phyloP scores from a whole-genome alignment of 371 early-diverging fungal species.

The Syncephalis plumigaleata region DNA sequence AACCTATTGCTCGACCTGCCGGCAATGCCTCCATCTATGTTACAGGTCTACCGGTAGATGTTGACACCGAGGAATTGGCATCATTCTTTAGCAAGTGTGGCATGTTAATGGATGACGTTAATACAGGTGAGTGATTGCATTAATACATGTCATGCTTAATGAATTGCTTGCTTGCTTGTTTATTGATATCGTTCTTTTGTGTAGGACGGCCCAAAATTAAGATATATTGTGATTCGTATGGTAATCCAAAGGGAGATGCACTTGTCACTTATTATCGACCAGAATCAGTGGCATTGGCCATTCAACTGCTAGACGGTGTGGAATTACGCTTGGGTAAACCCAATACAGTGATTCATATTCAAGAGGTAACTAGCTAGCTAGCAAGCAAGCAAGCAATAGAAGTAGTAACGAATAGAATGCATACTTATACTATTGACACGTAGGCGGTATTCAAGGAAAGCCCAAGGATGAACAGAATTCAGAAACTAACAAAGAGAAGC shows the following conservation, averaged over 20 bases:
- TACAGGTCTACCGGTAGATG: constrained; percentile 68
- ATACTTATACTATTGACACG: background rate
- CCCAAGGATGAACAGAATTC: constrained; percentile 12
- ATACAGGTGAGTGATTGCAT: constrained; percentile 19
- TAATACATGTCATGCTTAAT: background rate
- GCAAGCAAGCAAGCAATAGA: too few species aligned
- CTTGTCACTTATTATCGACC: constrained; percentile 76
- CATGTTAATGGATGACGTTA: constrained; percentile 70
- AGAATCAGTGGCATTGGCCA: constrained; percentile 73
- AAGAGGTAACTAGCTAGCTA: too few species aligned
- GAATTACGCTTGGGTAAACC: constrained; percentile 42
- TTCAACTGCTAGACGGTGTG: constrained; percentile 70
- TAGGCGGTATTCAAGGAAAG: constrained; percentile 49
- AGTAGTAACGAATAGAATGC: too few species aligned
- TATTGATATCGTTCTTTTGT: background rate
- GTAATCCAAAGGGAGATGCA: constrained; percentile 72
- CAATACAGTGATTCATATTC: constrained; percentile 42
- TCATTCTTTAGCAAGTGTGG: constrained; percentile 74
- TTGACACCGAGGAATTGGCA: constrained; percentile 56
- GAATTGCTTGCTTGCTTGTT: background rate
- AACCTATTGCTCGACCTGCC: background rate
- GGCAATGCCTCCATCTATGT: constrained; percentile 68
- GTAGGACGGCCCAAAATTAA: constrained; percentile 76
- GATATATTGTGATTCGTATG: constrained; percentile 55
- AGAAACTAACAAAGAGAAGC: constrained; percentile 3